Percentiles rank a stretch among this genome's conserved stretches.
Evolutionary conservation across 179 eudicot species (phyloP).

Genomic region (Spinacia oleracea): DNA sequence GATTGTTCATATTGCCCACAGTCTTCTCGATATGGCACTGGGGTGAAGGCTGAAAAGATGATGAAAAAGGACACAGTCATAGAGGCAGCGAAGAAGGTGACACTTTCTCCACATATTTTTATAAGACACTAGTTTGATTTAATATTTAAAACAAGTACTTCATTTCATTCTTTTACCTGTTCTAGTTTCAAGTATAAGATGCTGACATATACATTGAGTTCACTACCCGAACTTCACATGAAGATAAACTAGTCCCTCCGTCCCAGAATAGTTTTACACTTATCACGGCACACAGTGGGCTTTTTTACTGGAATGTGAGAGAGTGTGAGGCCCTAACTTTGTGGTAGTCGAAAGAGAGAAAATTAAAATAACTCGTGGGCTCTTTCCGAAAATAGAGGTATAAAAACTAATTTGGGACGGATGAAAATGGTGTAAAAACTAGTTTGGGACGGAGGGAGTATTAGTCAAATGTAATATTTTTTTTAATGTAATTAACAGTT

Average conservation of each 20-base stretch:
- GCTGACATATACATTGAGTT: background rate
- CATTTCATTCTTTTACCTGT: background rate
- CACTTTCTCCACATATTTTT: background rate
- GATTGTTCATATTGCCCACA: slow-evolving; percentile 98
- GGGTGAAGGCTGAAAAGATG: slow-evolving; percentile 76
- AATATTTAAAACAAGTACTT: background rate
- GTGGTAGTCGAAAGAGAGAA: too few relatives aligned
- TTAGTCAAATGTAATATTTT: background rate
- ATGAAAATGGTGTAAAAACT: too few relatives aligned
- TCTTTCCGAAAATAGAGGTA: too few relatives aligned
- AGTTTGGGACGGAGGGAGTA: too few relatives aligned
- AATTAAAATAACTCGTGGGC: too few relatives aligned
- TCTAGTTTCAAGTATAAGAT: background rate
- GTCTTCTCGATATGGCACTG: slow-evolving; percentile 86
- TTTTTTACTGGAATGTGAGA: too few relatives aligned
- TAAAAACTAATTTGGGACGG: too few relatives aligned
- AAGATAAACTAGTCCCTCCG: background rate
- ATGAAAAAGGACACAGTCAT: slow-evolving; percentile 82
- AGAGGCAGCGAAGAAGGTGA: slow-evolving; percentile 87
- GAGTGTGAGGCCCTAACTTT: too few relatives aligned
- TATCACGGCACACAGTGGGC: too few relatives aligned
- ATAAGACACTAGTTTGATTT: background rate
- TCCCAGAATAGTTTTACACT: too few relatives aligned
- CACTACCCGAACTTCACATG: background rate
- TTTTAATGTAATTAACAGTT: background rate